Evolutionary conservation across 2,329 filamentous ascomycete genomes (phyloP).

Genomic region (Tolypocladium endophyticum): DNA sequence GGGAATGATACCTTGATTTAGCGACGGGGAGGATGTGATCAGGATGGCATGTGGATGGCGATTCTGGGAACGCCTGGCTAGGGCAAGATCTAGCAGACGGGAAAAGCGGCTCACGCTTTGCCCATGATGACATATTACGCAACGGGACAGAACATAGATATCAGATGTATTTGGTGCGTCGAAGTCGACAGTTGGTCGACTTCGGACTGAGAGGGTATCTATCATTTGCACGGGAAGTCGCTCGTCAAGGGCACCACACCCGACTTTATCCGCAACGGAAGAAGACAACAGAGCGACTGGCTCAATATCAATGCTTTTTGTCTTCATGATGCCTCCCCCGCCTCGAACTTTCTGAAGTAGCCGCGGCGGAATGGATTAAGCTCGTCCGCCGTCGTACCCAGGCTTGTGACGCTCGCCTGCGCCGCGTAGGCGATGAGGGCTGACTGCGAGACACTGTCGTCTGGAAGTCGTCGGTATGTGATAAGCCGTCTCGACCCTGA

Average conservation of each 20-base stretch:
- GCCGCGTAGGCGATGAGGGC: slow-evolving; percentile 26
- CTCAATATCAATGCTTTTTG: not conserved
- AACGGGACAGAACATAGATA: not conserved
- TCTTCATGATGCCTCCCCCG: slow-evolving; percentile 6
- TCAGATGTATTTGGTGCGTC: not conserved
- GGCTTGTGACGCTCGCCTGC: slow-evolving; percentile 16
- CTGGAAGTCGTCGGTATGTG: slow-evolving; percentile 66
- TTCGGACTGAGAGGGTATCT: not conserved
- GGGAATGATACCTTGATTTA: slow-evolving; percentile 3
- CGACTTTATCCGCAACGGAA: not conserved
- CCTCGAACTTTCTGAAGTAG: slow-evolving; percentile 47
- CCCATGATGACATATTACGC: not conserved
- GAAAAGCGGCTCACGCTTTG: not conserved
- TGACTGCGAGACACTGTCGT: slow-evolving; percentile 39
- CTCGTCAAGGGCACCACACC: not conserved
- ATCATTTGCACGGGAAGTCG: not conserved
- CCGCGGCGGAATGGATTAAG: slow-evolving; percentile 49
- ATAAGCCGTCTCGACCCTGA: slow-evolving; percentile 80
- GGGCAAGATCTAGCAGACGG: not conserved
- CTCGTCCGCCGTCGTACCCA: slow-evolving; percentile 44
- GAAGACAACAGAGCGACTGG: not conserved
- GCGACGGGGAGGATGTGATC: slow-evolving; percentile 1
- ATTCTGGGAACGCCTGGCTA: not conserved
- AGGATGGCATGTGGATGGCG: not conserved
- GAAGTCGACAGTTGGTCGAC: not conserved